Conservation (phyloP, 2,329 filamentous ascomycete genomes). For the Tolypocladium sp. region DNA sequence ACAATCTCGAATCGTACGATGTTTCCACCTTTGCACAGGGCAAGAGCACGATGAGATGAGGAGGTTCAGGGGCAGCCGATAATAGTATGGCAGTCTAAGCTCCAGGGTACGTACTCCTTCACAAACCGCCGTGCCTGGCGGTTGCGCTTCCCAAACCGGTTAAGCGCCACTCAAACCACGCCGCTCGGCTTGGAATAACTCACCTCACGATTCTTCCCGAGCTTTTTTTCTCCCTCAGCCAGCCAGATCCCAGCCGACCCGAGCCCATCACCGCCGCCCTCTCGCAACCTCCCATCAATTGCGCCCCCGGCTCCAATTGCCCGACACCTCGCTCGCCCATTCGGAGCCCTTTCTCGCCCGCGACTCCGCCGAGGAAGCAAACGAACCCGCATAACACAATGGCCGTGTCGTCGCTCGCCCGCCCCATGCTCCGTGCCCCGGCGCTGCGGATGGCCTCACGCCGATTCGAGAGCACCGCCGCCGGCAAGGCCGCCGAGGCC, state of each 20-base stretch:
- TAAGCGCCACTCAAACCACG: constrained; percentile 13
- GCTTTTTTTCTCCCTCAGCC: constrained; percentile 35
- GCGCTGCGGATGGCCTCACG: constrained; percentile 38
- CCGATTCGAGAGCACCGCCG: constrained; percentile 52
- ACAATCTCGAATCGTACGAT: too few relatives aligned
- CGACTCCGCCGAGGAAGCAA: constrained; percentile 3
- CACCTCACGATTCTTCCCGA: constrained; percentile 34
- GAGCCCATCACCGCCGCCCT: constrained; percentile 9
- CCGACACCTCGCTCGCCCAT: background rate
- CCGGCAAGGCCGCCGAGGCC: constrained; percentile 27
- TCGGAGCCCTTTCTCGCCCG: background rate
- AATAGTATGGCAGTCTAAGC: background rate
- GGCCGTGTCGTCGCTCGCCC: constrained; percentile 27
- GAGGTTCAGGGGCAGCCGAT: background rate
- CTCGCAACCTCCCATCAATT: constrained; percentile 24
- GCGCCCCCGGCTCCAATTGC: constrained; percentile 12
- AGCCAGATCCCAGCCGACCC: constrained; percentile 14
- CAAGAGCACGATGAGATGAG: background rate
- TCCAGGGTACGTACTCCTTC: background rate
- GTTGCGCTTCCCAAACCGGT: constrained; percentile 14
- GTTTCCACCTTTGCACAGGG: background rate
- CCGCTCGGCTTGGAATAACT: constrained; percentile 6
- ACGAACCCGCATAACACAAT: constrained; percentile 8
- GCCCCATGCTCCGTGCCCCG: constrained; percentile 36
- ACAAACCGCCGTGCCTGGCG: background rate